Base-by-base conservation (phyloP, 1,284 basidiomycete genomes). In the Irpex sp. region DNA sequence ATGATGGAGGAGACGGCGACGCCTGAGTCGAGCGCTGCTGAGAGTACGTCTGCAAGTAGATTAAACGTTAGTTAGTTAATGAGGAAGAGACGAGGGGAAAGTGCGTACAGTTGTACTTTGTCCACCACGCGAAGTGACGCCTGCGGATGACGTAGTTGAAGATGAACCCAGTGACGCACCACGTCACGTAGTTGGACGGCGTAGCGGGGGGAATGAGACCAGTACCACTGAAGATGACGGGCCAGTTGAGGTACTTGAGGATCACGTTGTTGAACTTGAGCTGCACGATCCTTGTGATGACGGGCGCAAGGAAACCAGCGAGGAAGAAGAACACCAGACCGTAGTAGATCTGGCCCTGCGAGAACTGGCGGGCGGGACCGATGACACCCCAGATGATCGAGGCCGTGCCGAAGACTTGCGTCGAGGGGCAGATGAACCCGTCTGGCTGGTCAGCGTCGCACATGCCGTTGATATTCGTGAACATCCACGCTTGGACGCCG, bases 1-100 rank as follows among this genome's bases (percentile, higher is more conserved):
- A 88, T 64, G 57, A 90, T 77, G 4, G 81, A 77, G 13, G 81
- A 75, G 34, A 88, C 70, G 0, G 87, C 87, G 9, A 89, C 79
- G n/a, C 86, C 86, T 47, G 85, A 80, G 72, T 84, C 84, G 84
- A 88, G 72, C 3, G 82, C 85, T 7, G 85, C 84, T 13, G 85
- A 87, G 57, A 87, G 75, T 57, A 86, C 83, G 64, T 84, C 78
- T 78, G 44, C 4, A 34, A 21, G 26, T 26, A 26, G 26, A 26
- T 1, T 26, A 26, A 26, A 26, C 3, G 4, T 26, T 17, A 26
- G 49, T 19, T 6, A n/a, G 19, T 5, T 3, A 52, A 26, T 0
- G 17, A 0, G 4, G 3, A 8, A 17, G 21, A 19, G 5, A 4
- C 1, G 49, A 26, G 8, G 19, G 19, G 17, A 11, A 11, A 17